Evolutionary conservation across 2,329 filamentous ascomycete species (phyloP), one percentile per base, ranked within the genome.

Genomic region (Penicillium sp.): DNA sequence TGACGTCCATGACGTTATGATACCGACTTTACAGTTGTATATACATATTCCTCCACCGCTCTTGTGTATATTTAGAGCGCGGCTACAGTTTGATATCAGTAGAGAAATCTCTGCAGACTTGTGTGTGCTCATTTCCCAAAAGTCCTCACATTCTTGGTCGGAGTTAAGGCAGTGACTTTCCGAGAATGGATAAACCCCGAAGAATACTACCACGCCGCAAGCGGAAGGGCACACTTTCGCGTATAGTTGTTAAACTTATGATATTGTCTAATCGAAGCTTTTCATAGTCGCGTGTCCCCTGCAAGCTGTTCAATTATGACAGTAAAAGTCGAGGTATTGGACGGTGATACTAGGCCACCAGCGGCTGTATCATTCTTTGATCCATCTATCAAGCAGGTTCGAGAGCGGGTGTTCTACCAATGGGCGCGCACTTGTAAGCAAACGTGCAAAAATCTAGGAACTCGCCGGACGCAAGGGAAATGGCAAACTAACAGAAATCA

Each of bases 291-390:
- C 35, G 9, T 18, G 23, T 15, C 6, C 12, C 12, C 3, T n/a
- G 5, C n/a, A 27, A 15, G 3, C 32, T 25, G 6, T 25, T 21
- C 13, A n/a, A 29, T n/a, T 2, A 55, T 55, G 52, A 29, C 27
- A 7, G 18, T 13, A 13, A 50, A 35, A 35, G 5, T 1, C 3
- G 52, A 51, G 12, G 32, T n/a, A 16, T 6, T 29, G 21, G 29
- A 25, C 16, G 50, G 16, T 4, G 39, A 46, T 8, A 4, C 25
- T 13, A 29, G 31, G 32, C 60, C 58, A 42, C 57, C 62, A 1
- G 47, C 47, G 9, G 52, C 63, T 6, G 67, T 68, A 40, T 65
- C 65, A n/a, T 66, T 71, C 46, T 65, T 66, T 29, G 57, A 70
- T 49, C 55, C 65, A 9, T 58, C 63, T 0, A 52, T 71, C 21